Percentiles rank a stretch among this genome's conserved stretches.
phyloP scores from a whole-genome alignment of 441 rosid species.

The Aquilaria agallochum region DNA sequence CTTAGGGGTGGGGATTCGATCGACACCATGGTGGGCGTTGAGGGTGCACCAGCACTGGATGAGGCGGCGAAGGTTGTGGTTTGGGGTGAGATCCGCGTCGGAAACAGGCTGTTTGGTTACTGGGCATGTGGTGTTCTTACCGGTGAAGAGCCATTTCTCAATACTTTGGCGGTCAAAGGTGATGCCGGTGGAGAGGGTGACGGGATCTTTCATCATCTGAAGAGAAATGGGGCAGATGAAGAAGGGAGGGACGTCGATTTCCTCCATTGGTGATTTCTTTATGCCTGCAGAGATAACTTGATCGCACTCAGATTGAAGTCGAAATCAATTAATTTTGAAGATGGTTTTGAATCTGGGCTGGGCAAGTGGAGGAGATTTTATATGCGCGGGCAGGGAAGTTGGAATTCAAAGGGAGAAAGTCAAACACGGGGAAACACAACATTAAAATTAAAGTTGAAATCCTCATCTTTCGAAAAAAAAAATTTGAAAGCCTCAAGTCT shows the following conservation, averaged over 20 bases:
- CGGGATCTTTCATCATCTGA: constrained; percentile 86
- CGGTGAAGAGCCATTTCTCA: constrained; percentile 58
- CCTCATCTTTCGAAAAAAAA: no score
- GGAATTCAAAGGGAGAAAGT: constrained; percentile 6
- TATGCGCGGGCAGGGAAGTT: neutral
- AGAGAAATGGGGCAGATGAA: constrained; percentile 83
- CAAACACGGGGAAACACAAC: constrained; percentile 2
- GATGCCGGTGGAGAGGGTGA: constrained; percentile 62
- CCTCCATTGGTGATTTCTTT: constrained; percentile 38
- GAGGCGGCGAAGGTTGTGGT: constrained; percentile 70
- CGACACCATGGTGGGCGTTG: constrained; percentile 67
- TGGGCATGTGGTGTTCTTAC: constrained; percentile 58
- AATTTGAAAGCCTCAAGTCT: no score
- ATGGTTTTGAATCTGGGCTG: no score
- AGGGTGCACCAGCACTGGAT: constrained; percentile 91
- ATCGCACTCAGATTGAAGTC: neutral
- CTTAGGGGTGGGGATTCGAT: constrained; percentile 79
- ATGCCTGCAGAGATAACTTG: neutral
- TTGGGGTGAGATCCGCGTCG: constrained; percentile 71
- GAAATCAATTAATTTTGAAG: constrained; percentile 1
- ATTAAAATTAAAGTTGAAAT: neutral
- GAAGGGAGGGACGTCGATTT: constrained; percentile 66
- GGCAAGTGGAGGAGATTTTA: neutral
- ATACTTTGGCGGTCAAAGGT: constrained; percentile 79
- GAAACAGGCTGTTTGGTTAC: constrained; percentile 60